These are phyloP conservation scores for Xylaria sp. DNA, from an alignment of 2,329 filamentous ascomycete species.

Conservation along the genomic window DNA sequence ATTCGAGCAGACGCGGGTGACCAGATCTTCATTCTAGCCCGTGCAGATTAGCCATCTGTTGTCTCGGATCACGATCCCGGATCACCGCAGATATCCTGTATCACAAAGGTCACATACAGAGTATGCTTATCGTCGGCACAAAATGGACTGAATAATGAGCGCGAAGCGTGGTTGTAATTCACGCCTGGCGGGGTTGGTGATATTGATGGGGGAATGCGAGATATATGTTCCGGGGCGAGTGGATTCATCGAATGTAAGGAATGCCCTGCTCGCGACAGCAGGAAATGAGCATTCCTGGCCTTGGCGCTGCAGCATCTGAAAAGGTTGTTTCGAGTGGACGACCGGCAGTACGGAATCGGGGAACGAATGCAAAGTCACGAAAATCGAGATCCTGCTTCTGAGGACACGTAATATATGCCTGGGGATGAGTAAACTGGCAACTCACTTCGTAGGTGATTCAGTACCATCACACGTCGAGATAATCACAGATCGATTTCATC, in stretches of 20 bases:
- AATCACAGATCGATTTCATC: background rate
- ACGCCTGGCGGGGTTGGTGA: background rate
- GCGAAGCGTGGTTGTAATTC: background rate
- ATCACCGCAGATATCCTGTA: background rate
- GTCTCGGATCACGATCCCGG: background rate
- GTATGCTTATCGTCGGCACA: background rate
- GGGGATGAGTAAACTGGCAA: background rate
- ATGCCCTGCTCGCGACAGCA: background rate
- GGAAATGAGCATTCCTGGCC: background rate
- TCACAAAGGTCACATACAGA: background rate
- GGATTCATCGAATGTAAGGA: background rate
- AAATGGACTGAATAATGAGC: background rate
- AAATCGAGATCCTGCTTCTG: background rate
- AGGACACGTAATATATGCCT: background rate
- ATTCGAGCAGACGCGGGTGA: background rate
- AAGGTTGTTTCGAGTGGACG: background rate
- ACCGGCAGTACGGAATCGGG: background rate
- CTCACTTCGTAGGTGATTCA: background rate
- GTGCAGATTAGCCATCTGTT: background rate
- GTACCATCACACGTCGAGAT: background rate
- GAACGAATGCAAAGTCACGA: background rate
- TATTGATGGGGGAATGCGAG: background rate
- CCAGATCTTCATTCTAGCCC: background rate
- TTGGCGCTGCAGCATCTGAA: background rate
- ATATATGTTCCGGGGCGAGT: background rate